Evolutionary conservation across 2,329 filamentous ascomycete species (phyloP).

Genomic region (Xylogone sp.): DNA sequence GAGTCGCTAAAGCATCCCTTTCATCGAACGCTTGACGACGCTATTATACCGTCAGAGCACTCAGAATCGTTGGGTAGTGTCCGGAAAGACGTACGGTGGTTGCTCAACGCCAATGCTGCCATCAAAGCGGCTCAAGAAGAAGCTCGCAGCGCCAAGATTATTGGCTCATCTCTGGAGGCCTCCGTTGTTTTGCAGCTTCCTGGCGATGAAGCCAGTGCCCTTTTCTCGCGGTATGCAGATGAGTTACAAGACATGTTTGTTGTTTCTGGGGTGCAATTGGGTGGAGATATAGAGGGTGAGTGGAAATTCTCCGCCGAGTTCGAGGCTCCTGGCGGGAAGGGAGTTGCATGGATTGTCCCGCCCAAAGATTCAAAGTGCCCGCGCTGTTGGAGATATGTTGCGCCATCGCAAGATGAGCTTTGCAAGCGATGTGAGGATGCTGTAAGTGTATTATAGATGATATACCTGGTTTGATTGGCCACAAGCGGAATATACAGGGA

Average conservation of each 20-base stretch:
- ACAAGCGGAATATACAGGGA: not conserved
- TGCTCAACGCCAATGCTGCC: conserved; percentile 45
- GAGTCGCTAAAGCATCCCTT: conserved; percentile 35
- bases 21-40: conserved; percentile 27
- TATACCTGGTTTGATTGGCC: not conserved
- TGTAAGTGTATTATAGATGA: conserved; percentile 33
- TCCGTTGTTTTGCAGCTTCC: conserved; percentile 56
- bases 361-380: conserved; percentile 67
- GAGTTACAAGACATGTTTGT: conserved; percentile 60
- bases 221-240: conserved; percentile 25
- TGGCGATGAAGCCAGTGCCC: conserved; percentile 20
- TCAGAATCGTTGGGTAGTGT: conserved; percentile 1
- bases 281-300: conserved; percentile 42
- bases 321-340: conserved; percentile 16
- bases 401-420: conserved; percentile 59
- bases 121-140: conserved; percentile 75
- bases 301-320: conserved; percentile 34
- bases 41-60: conserved; percentile 10
- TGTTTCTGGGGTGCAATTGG: conserved; percentile 55
- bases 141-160: conserved; percentile 64
- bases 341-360: conserved; percentile 29
- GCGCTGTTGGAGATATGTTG: conserved; percentile 84
- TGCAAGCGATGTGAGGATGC: conserved; percentile 72
- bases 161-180: conserved; percentile 80
- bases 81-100: conserved; percentile 15